Evolutionary conservation across 768 basidiomycete species (phyloP).

Genomic region (Astraeus odoratus): DNA sequence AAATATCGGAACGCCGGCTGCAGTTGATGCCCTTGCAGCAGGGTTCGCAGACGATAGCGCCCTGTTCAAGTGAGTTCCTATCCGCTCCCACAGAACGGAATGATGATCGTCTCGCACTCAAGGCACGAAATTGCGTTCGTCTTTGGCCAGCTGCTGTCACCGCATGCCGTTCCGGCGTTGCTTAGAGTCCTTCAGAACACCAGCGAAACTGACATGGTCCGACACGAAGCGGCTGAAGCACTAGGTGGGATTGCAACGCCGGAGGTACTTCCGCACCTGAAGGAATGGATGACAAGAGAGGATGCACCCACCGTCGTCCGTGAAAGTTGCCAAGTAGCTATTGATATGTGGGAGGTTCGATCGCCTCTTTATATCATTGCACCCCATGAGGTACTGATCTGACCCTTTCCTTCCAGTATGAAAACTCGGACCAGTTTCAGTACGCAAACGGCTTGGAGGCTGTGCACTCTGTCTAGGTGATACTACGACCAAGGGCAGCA

Average conservation of each 20-base stretch:
- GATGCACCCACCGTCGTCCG: conserved; percentile 86
- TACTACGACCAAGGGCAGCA: no score
- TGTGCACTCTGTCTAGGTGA: not conserved
- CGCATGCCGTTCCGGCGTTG: conserved; percentile 82
- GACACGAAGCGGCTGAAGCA: conserved; percentile 98
- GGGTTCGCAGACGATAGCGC: conserved; percentile 88
- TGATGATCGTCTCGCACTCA: conserved; percentile 1
- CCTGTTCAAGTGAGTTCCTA: conserved; percentile 74
- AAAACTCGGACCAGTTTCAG: conserved; percentile 76
- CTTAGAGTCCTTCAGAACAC: conserved; percentile 66
- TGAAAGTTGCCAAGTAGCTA: conserved; percentile 93
- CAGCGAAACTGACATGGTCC: conserved; percentile 89
- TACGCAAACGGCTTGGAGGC: conserved; percentile 52
- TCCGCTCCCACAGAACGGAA: not conserved
- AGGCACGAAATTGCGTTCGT: conserved; percentile 99
- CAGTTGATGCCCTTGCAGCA: conserved; percentile 84
- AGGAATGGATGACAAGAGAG: conserved; percentile 72
- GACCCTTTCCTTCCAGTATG: conserved; percentile 42
- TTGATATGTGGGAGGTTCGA: conserved; percentile 94
- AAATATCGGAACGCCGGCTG: conserved; percentile 80
- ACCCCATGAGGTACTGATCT: conserved; percentile 1
- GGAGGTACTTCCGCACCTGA: conserved; percentile 80
- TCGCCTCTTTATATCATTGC: conserved; percentile 1
- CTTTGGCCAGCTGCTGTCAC: conserved; percentile 90
- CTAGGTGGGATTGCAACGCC: conserved; percentile 95